A percentile compares a stretch with the other conserved stretches of the same genome.
Evolutionary conservation across 1,284 basidiomycete genomes (phyloP).

Genomic region (Ceratobasidium sp.): DNA sequence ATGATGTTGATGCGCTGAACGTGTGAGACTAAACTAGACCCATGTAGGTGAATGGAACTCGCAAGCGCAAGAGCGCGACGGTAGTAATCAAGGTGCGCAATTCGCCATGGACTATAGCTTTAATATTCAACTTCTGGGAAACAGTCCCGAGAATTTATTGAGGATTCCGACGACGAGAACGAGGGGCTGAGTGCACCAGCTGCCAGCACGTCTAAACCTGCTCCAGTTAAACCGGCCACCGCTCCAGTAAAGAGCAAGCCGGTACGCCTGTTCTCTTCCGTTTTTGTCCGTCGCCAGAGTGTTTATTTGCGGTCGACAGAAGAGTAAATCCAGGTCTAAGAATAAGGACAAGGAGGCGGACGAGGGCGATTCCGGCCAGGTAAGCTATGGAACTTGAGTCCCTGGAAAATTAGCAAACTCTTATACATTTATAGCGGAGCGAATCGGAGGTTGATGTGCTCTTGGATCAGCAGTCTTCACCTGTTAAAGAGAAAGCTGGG

Average conservation of each 20-base stretch:
- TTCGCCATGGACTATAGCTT: not conserved
- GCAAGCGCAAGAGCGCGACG: conserved; percentile 22
- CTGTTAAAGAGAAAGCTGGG: conserved; percentile 49
- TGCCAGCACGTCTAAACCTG: conserved; percentile 9
- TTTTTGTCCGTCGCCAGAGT: not conserved
- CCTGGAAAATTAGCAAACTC: not conserved
- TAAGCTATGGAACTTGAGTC: not conserved
- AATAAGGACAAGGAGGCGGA: not conserved
- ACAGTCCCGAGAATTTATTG: conserved; percentile 36
- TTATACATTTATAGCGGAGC: conserved; percentile 52
- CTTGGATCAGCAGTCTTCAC: conserved; percentile 59
- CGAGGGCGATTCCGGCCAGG: conserved; percentile 1
- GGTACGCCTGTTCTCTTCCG: not conserved
- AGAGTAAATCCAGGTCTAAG: conserved; percentile 7
- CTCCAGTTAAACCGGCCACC: not conserved
- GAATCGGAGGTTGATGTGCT: conserved; percentile 69
- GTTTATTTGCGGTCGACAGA: not conserved
- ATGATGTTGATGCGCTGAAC: not conserved
- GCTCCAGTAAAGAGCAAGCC: conserved; percentile 7
- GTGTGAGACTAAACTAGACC: not conserved
- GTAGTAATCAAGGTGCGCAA: not conserved
- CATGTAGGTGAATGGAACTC: not conserved
- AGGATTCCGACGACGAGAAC: conserved; percentile 34
- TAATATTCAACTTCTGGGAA: not conserved
- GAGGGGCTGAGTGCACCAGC: not conserved